Evolutionary conservation across 2,329 filamentous ascomycete species (phyloP).

Genomic region (Graphium sp.): DNA sequence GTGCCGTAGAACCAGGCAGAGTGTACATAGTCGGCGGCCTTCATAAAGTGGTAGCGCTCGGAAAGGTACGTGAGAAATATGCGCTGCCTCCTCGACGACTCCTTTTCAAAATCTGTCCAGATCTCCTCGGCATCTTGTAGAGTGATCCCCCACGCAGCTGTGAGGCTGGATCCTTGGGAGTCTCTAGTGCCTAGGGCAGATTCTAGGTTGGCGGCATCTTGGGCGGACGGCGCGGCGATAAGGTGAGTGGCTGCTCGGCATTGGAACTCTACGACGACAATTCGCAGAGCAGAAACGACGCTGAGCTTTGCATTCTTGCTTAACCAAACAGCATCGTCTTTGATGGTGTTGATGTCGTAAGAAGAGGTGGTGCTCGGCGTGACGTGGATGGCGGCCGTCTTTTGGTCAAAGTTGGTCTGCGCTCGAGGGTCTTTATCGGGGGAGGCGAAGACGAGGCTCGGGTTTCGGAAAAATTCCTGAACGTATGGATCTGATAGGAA

Average conservation of each 20-base stretch:
- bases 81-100: constrained; percentile 45
- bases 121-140: constrained; percentile 36
- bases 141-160: constrained; percentile 30
- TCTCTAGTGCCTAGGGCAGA: constrained; percentile 54
- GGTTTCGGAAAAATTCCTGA: constrained; percentile 48
- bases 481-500: constrained; percentile 61
- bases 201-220: constrained; percentile 61
- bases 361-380: constrained; percentile 48
- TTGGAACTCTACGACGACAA: constrained; percentile 74
- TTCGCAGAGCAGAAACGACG: constrained; percentile 64
- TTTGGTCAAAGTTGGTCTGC: constrained; percentile 62
- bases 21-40: constrained; percentile 39
- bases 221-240: constrained; percentile 53
- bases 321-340: constrained; percentile 74
- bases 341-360: constrained; percentile 64
- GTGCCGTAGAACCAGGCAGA: constrained; percentile 26
- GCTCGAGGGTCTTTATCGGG: constrained; percentile 43
- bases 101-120: constrained; percentile 42
- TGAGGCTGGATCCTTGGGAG: constrained; percentile 37
- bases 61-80: constrained; percentile 55
- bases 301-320: constrained; percentile 64
- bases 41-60: constrained; percentile 53
- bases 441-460: constrained; percentile 49
- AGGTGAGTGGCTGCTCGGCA: constrained; percentile 58
- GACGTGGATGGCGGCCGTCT: constrained; percentile 74